Conservation (phyloP, 306 rosid species). For the cucumber (Cucumis sativus) region Cucumber_9930_V3 NC_026660.2:5262001-5262500, state of each 20-base stretch:
- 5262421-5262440: background rate
- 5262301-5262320: constrained; percentile 57
- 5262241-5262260: constrained; percentile 54
- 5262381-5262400: background rate
- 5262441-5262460: background rate
- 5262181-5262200: constrained; percentile 51
- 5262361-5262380: constrained; percentile 24
- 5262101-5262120: too few species aligned
- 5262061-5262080: background rate
- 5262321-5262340: constrained; percentile 42
- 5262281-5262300: constrained; percentile 50
- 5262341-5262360: constrained; percentile 30
- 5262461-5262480: background rate
- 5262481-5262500: background rate
- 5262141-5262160: constrained; percentile 48
- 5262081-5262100: background rate
- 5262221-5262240: constrained; percentile 47
- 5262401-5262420: background rate
- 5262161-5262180: constrained; percentile 48
- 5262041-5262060: background rate
- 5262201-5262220: constrained; percentile 48
- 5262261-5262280: constrained; percentile 47
- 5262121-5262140: background rate
- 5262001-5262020: background rate
- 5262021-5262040: background rate